Base-by-base conservation (phyloP, 2,329 filamentous ascomycete genomes). In the Allantophomopsis lycopodina region DNA sequence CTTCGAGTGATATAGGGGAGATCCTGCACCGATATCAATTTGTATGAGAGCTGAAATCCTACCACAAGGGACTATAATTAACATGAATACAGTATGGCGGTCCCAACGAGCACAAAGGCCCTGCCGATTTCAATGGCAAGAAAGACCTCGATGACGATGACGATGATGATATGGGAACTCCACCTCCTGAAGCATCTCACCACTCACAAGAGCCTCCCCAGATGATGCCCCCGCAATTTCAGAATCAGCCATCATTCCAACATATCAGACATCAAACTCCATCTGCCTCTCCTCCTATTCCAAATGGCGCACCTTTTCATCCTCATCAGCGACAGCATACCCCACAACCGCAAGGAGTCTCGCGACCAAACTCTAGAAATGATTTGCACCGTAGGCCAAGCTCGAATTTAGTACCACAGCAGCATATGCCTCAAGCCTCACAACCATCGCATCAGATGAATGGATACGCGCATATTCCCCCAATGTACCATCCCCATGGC, bases 61-160 rank as follows among this genome's bases (percentile, higher is more conserved):
- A 12, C 23, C 23, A 28, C 12, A 36, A 36, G 34, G 32, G 32
- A 31, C 13, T 39, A 32, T 48, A 37, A 37, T 52, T 54, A 38
- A 56, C 36, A 36, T 39, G 23, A 34, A 34, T 34, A 38, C 58
- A 95, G 87, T 94, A 94, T 67, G 87, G 87, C 52, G 81, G 78
- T 43, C 81, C 88, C 35, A 93, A 91, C 60, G 91, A 98, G 60
- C 89, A 96, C 64, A 98, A 96, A 64, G 89, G 89, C 2, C 91
- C 91, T 1, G 72, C 74, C 40, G 91, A 98, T 61, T 98, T 94
- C 62, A 83, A 81, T 55, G 86, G 86, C 48, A 81, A 81, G 60
- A 73, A 73, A 43, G 66, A 65, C 42, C 81, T 83, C 46, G 82
- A 83, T 48, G 85, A 91, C 39, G 88, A 95, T 37, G 87, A 93